A percentile compares a stretch with the other conserved stretches of the same genome.
phyloP scores from a whole-genome alignment of 148 eudicot genomes.

The Rhododendron simsii region DNA sequence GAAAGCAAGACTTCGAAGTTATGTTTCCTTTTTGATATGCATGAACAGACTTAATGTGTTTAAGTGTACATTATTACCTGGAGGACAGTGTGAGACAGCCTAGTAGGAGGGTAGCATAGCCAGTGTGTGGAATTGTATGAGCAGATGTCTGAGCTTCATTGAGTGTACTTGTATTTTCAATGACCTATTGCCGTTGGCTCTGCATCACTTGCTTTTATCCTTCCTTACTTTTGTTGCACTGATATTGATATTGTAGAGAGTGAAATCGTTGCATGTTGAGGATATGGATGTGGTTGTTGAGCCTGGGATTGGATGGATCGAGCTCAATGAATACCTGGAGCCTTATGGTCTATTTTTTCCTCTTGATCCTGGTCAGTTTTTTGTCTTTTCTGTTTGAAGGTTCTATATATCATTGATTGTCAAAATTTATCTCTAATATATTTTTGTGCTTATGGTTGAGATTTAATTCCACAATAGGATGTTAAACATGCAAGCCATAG shows the following conservation, averaged over 20 bases:
- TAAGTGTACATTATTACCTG: not conserved
- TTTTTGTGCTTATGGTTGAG: not conserved
- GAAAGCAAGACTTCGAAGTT: not conserved
- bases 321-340: slow-evolving; percentile 91
- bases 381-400: not conserved
- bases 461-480: not conserved
- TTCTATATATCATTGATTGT: not conserved
- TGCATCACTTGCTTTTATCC: not conserved
- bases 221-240: not conserved
- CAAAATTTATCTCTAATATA: not conserved
- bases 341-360: slow-evolving; percentile 96
- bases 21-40: not conserved
- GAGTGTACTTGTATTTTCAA: not conserved
- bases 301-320: slow-evolving; percentile 99
- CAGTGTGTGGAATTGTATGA: not conserved
- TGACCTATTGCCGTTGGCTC: not conserved
- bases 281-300: slow-evolving; percentile 99
- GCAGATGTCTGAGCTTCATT: not conserved
- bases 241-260: slow-evolving; percentile 38
- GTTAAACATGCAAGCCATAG: not conserved
- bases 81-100: not conserved
- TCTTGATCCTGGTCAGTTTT: slow-evolving; percentile 86
- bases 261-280: slow-evolving; percentile 72
- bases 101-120: not conserved
- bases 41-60: not conserved